phyloP scores from a whole-genome alignment of 495 filamentous ascomycete genomes.

The Penicillium longicatenatum region DNA sequence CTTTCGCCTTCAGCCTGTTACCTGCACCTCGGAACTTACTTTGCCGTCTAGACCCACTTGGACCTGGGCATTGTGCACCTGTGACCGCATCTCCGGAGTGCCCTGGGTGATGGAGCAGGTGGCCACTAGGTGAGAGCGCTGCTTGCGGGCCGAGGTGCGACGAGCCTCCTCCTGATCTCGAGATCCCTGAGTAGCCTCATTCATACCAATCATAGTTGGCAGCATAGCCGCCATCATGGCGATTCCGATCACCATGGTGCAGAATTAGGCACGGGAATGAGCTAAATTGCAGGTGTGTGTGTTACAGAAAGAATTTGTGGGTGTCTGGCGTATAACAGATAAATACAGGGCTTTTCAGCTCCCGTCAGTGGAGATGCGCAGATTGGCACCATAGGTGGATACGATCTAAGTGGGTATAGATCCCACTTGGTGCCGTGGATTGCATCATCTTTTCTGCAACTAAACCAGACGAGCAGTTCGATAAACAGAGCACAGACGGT shows the following conservation, averaged over 20 bases:
- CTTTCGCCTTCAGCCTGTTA: background rate
- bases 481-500: conserved; percentile 10
- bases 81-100: conserved; percentile 19
- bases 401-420: conserved; percentile 13
- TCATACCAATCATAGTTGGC: conserved; percentile 33
- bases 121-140: conserved; percentile 24
- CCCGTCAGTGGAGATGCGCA: conserved; percentile 7
- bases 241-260: conserved; percentile 27
- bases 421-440: conserved; percentile 10
- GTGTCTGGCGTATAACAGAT: conserved; percentile 14
- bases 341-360: conserved; percentile 18
- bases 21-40: conserved; percentile 22
- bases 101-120: conserved; percentile 24
- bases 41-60: conserved; percentile 32
- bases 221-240: conserved; percentile 36
- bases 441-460: conserved; percentile 25
- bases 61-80: conserved; percentile 31
- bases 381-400: conserved; percentile 6
- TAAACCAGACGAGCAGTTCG: conserved; percentile 7
- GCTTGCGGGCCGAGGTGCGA: conserved; percentile 22
- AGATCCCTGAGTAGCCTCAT: conserved; percentile 26
- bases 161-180: conserved; percentile 29
- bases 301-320: conserved; percentile 6
- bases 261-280: background rate
- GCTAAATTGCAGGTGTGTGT: background rate